Conservation (phyloP, 176 grass and related monocot genomes). For the Oryza longistaminata region DNA sequence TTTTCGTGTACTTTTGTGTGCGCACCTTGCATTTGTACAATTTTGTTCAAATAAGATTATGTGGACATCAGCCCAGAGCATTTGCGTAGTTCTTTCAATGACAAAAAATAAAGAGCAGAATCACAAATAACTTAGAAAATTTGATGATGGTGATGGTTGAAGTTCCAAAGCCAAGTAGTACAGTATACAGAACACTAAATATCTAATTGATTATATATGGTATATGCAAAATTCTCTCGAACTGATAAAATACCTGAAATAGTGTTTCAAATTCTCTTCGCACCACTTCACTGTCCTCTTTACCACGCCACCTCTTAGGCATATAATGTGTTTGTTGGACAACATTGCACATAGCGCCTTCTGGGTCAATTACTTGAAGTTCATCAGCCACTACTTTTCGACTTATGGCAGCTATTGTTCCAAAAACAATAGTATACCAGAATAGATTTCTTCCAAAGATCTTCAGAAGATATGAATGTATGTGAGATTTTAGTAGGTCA, state of each 20-base stretch:
- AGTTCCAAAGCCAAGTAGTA: slow-evolving; percentile 12
- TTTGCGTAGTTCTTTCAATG: background rate
- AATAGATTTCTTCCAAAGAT: slow-evolving; percentile 93
- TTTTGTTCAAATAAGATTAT: background rate
- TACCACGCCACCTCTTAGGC: slow-evolving; percentile 92
- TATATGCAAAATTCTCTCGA: background rate
- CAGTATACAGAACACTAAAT: background rate
- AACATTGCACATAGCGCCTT: slow-evolving; percentile 81
- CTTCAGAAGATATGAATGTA: slow-evolving; percentile 39
- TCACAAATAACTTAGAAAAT: background rate
- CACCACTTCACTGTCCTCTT: slow-evolving; percentile 78
- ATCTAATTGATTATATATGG: background rate
- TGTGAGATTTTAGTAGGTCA: slow-evolving; percentile 16
- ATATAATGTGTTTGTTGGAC: slow-evolving; percentile 92
- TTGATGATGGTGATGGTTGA: background rate
- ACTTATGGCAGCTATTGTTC: slow-evolving; percentile 93
- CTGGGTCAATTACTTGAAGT: slow-evolving; percentile 93
- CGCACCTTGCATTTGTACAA: background rate
- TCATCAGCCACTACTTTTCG: slow-evolving; percentile 85
- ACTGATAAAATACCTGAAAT: slow-evolving; percentile 64
- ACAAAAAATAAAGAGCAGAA: background rate
- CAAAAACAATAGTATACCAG: slow-evolving; percentile 98
- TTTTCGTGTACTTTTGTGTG: background rate
- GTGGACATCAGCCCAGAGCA: background rate
- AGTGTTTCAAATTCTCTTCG: slow-evolving; percentile 81